phyloP scores from a whole-genome alignment of 2,329 filamentous ascomycete species.

The Colletotrichum cuscutae region DNA sequence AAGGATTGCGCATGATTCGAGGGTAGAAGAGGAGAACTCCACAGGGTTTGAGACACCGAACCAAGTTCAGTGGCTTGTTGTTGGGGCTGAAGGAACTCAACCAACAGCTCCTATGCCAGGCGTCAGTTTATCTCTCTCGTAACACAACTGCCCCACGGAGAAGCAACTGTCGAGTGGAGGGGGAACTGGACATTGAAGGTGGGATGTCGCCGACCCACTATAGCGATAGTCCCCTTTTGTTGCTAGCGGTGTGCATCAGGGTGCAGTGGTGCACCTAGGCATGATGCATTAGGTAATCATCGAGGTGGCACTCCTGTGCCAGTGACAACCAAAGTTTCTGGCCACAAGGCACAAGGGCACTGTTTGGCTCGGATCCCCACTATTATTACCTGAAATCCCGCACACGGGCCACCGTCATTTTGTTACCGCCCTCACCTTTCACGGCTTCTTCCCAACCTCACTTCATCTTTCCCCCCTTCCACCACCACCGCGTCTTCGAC shows the following conservation, averaged over 20 bases:
- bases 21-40: not conserved
- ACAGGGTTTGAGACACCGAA: not conserved
- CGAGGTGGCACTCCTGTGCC: not conserved
- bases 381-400: slow-evolving; percentile 25
- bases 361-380: slow-evolving; percentile 9
- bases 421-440: slow-evolving; percentile 12
- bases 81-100: not conserved
- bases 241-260: not conserved
- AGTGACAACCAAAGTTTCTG: not conserved
- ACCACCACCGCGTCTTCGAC: not conserved
- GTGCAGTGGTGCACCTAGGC: too few relatives aligned
- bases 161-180: not conserved
- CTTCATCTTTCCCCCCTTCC: not conserved
- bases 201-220: slow-evolving; percentile 11
- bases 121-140: slow-evolving; percentile 29
- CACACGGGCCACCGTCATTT: slow-evolving; percentile 29
- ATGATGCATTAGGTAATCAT: too few relatives aligned
- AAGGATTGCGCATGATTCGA: slow-evolving; percentile 21
- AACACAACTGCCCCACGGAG: slow-evolving; percentile 17
- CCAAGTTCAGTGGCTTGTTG: not conserved
- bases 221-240: slow-evolving; percentile 1
- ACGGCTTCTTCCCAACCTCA: slow-evolving; percentile 24
- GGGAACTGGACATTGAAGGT: not conserved
- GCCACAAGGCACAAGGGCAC: slow-evolving; percentile 12
- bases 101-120: slow-evolving; percentile 13